phyloP scores from a whole-genome alignment of 192 early-diverging fungal species.

The Coemansia sp. region DNA sequence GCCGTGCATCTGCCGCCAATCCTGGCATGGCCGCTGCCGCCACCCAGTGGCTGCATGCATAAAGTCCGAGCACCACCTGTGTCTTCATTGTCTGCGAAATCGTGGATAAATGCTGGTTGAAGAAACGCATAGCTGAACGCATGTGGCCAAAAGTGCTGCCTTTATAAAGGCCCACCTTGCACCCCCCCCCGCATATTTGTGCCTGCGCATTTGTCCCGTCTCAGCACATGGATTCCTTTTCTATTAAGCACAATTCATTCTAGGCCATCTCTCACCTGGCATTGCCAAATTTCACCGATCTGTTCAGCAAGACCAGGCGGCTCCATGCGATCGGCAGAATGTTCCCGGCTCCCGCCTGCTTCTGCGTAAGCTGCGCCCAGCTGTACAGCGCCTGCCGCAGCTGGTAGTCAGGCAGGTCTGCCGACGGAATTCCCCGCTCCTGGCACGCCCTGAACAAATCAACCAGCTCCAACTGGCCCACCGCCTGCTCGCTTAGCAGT shows the following conservation, averaged over 20 bases:
- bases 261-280: no score
- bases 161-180: no score
- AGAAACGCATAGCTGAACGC: no score
- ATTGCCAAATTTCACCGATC: constrained; percentile 3
- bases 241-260: no score
- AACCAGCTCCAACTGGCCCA: constrained; percentile 19
- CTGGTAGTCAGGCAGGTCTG: constrained; percentile 14
- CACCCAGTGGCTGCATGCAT: constrained; percentile 9
- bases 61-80: constrained; percentile 3
- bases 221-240: no score
- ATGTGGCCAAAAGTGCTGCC: no score
- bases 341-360: not conserved
- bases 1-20: not conserved
- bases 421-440: constrained; percentile 49
- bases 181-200: no score
- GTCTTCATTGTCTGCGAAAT: constrained; percentile 4
- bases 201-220: no score
- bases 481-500: constrained; percentile 24
- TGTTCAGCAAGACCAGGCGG: constrained; percentile 33
- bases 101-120: not conserved
- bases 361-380: constrained; percentile 22
- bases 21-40: constrained; percentile 5
- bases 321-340: constrained; percentile 47
- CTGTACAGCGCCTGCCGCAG: constrained; percentile 21
- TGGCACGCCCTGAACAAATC: constrained; percentile 46